Evolutionary conservation across 106 monocot species (phyloP), one percentile per base, ranked within the genome.

Genomic region (Dendrobium officinale): DNA sequence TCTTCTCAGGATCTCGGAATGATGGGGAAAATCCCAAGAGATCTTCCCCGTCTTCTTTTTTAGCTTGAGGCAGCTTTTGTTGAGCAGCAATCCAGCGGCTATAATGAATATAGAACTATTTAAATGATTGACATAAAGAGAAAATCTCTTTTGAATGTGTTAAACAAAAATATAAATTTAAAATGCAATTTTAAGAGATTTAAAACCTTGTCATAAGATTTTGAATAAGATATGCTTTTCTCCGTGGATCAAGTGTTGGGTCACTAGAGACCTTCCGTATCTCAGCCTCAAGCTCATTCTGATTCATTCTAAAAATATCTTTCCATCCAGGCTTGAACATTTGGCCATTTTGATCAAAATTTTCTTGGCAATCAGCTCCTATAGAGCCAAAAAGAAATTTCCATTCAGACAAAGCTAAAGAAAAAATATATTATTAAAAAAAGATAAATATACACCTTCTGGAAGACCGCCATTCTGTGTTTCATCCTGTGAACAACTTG

Each of bases 301-400:
- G 95, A 83, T 95, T 99, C 99, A 99, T 99, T 20, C 91, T 88
- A 80, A 99, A 99, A 70, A 95, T 99, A 86, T 95, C 99, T 42
- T 95, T 95, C 99, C 99, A 99, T 15, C 99, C 99, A 78, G 99
- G 99, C 72, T 95, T 99, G 77, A 99, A 99, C 93, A 91, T 95
- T 81, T 95, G 90, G 72, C 86, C 90, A 73, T 31, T 89, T 70
- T 90, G 95, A 42, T 93, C 86, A 44, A 95, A 27, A 82, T 80
- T 87, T 80, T 99, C 95, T 82, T 87, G 94, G 70, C 84, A 80
- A 44, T 91, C 93, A 78, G 64, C 42, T 67, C 83, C 99, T 95
- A 56, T 73, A 41, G 58, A 9, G 43, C 40, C 49, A 77, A 16
- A 43, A 56, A 73, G 31, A 80, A 55, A 41, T 81, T 76, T 24